Evolutionary conservation across 306 rosid genomes (phyloP).

Genomic region (Fragaria ananassa): DNA sequence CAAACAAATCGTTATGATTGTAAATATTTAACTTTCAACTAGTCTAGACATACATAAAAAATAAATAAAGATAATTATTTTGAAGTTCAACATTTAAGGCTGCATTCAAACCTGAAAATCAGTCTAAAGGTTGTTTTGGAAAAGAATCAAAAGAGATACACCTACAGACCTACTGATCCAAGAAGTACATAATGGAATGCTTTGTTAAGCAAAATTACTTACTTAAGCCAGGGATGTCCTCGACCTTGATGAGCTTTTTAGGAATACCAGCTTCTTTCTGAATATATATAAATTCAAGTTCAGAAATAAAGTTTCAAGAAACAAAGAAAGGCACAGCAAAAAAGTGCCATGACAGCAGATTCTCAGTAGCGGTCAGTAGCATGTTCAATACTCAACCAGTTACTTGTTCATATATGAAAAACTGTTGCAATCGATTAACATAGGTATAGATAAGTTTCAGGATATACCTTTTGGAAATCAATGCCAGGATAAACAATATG

Average conservation of each 20-base stretch:
- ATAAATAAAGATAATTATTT: not conserved
- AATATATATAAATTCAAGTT: slow-evolving; percentile 16
- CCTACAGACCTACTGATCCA: not conserved
- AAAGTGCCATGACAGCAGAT: not conserved
- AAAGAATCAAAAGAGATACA: not conserved
- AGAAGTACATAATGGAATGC: not conserved
- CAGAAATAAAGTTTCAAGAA: slow-evolving; percentile 6
- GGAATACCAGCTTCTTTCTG: slow-evolving; percentile 96
- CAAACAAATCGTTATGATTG: not conserved
- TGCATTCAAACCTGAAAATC: not conserved
- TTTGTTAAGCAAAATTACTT: slow-evolving; percentile 33
- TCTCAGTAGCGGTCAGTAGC: slow-evolving; percentile 1
- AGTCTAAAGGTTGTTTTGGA: not conserved
- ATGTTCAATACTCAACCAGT: not conserved
- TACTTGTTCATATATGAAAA: not conserved
- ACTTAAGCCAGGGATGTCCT: slow-evolving; percentile 94
- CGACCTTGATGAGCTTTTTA: slow-evolving; percentile 56
- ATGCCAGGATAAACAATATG: slow-evolving; percentile 80
- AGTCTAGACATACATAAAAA: not conserved
- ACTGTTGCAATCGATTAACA: not conserved
- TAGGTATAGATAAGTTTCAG: not conserved
- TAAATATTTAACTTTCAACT: not conserved
- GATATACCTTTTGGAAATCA: slow-evolving; percentile 75
- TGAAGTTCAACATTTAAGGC: not conserved
- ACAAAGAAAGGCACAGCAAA: slow-evolving; percentile 17